Evolutionary conservation across 2,329 filamentous ascomycete genomes (phyloP).

Genomic region (Sclerotinia nivalis): DNA sequence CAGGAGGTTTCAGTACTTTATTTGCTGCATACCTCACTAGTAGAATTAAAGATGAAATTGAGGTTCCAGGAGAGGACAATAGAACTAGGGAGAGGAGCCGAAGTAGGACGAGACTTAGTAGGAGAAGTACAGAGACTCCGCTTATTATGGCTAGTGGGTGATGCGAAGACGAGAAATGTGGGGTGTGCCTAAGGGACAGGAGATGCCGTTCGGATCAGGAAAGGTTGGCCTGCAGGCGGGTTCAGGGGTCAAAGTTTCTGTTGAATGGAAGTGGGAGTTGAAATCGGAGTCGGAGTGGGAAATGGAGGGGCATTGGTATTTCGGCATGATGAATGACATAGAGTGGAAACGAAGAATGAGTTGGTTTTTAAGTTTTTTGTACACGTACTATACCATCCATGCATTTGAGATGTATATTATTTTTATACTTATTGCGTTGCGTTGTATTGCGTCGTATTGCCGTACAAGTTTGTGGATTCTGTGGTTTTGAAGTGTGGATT

Average conservation of each 20-base stretch:
- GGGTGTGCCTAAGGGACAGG: background rate
- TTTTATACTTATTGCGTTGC: background rate
- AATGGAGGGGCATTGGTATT: background rate
- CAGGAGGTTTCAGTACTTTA: constrained; percentile 78
- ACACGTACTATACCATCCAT: constrained; percentile 5
- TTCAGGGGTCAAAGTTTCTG: background rate
- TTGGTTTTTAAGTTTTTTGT: background rate
- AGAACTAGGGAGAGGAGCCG: background rate
- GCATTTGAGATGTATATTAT: background rate
- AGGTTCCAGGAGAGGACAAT: constrained; percentile 27
- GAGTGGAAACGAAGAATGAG: background rate
- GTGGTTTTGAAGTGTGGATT: no score
- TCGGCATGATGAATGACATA: background rate
- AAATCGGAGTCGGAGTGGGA: no score
- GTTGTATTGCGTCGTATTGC: background rate
- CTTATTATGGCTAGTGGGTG: constrained; percentile 11
- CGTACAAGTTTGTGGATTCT: no score
- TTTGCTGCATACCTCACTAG: constrained; percentile 67
- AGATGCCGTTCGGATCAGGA: background rate
- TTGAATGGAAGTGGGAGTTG: no score
- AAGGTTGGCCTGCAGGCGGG: background rate
- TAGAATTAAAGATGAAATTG: constrained; percentile 40
- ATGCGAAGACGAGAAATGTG: background rate
- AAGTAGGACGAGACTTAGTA: background rate
- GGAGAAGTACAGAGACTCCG: constrained; percentile 11